Conservation (phyloP, 2,329 filamentous ascomycete species). For the Colletotrichum aenigma region DNA sequence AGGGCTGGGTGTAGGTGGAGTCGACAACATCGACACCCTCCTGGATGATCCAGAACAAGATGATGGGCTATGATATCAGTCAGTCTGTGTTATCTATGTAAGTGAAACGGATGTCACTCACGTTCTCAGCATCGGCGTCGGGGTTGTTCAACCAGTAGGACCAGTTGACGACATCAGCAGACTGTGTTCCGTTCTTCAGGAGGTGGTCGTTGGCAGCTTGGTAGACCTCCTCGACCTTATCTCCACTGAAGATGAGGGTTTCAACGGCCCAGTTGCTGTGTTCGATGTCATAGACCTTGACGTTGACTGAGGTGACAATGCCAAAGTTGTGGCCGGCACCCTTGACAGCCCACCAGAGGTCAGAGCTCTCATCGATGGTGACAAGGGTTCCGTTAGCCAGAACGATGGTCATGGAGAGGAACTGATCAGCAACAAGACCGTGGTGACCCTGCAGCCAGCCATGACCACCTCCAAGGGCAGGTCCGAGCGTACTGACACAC, state of each 20-base stretch:
- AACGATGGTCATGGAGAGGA: conserved; percentile 55
- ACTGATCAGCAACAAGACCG: conserved; percentile 58
- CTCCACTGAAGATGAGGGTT: conserved; percentile 48
- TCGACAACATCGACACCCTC: conserved; percentile 47
- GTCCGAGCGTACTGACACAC: conserved; percentile 53
- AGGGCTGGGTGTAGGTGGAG: conserved; percentile 43
- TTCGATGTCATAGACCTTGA: conserved; percentile 52
- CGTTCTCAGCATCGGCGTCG: conserved; percentile 42
- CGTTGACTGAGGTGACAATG: conserved; percentile 54
- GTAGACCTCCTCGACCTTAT: conserved; percentile 54
- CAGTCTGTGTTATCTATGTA: not conserved
- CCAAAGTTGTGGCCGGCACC: conserved; percentile 67
- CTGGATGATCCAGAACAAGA: conserved; percentile 45
- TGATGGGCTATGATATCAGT: conserved; percentile 34
- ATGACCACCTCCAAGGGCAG: conserved; percentile 61
- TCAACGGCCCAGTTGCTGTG: conserved; percentile 45
- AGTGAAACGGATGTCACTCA: conserved; percentile 23
- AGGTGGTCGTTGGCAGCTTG: conserved; percentile 48
- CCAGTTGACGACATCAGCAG: conserved; percentile 52
- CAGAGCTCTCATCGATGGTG: conserved; percentile 43
- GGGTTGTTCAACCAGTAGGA: conserved; percentile 49
- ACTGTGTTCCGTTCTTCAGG: conserved; percentile 45
- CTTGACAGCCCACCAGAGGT: conserved; percentile 63
- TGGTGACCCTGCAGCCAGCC: conserved; percentile 58
- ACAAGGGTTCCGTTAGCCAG: conserved; percentile 50